These are phyloP conservation scores for Lecanicillium sp. DNA, from an alignment of 2,329 filamentous ascomycete genomes.

Conservation along the genomic window DNA sequence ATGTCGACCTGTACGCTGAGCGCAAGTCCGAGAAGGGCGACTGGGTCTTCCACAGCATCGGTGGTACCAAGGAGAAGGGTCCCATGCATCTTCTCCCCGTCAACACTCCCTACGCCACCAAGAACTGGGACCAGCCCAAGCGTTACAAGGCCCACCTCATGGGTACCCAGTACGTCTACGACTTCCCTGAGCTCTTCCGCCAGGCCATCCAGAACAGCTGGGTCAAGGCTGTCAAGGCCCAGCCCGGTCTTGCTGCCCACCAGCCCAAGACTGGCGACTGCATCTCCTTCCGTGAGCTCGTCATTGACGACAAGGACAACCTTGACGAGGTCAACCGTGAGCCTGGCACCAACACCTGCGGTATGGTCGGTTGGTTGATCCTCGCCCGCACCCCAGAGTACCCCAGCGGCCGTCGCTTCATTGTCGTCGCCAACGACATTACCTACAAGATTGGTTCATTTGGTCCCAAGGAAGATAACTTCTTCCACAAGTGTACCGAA, in stretches of 20 bases:
- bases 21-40: constrained; percentile 97
- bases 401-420: constrained; percentile 82
- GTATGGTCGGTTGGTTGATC: constrained; percentile 98
- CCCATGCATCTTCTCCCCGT: constrained; percentile 91
- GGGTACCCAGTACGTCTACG: constrained; percentile 98
- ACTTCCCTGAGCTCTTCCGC: constrained; percentile 98
- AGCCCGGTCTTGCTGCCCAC: constrained; percentile 68
- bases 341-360: constrained; percentile 88
- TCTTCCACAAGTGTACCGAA: constrained; percentile 99
- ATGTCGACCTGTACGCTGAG: constrained; percentile 96
- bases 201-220: constrained; percentile 96
- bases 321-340: constrained; percentile 90
- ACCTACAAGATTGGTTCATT: constrained; percentile 99
- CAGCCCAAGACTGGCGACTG: constrained; percentile 84
- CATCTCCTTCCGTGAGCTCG: constrained; percentile 88
- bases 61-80: constrained; percentile 89
- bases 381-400: constrained; percentile 95
- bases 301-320: constrained; percentile 89
- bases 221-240: constrained; percentile 67
- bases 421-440: constrained; percentile 98
- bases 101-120: constrained; percentile 88
- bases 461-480: constrained; percentile 91
- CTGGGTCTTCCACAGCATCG: constrained; percentile 98
- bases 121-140: constrained; percentile 98
- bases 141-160: constrained; percentile 98